phyloP scores from a whole-genome alignment of 2,329 filamentous ascomycete species.

The Metarhizium rileyi region DNA sequence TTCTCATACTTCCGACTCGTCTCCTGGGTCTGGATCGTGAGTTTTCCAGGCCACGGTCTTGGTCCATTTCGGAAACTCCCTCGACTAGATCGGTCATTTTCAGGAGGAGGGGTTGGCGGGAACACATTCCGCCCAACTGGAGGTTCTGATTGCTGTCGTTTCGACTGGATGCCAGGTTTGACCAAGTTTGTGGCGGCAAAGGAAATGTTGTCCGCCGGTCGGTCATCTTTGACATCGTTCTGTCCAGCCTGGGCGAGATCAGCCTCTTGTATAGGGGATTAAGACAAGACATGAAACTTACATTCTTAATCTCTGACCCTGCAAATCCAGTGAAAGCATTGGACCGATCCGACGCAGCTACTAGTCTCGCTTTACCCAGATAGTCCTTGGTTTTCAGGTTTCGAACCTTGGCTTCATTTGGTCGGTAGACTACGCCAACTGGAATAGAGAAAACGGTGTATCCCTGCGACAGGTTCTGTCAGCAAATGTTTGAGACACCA shows the following conservation, averaged over 20 bases:
- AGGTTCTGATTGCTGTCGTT: constrained; percentile 78
- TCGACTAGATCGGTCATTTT: constrained; percentile 61
- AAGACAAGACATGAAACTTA: constrained; percentile 24
- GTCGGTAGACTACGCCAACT: constrained; percentile 87
- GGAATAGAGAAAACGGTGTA: constrained; percentile 99
- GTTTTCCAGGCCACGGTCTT: constrained; percentile 51
- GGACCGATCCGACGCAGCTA: constrained; percentile 73
- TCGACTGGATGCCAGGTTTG: constrained; percentile 70
- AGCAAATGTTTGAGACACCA: not conserved
- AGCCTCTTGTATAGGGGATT: constrained; percentile 8
- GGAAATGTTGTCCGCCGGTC: constrained; percentile 74
- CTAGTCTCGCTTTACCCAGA: constrained; percentile 85
- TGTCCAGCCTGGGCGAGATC: constrained; percentile 35
- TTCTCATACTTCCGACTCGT: constrained; percentile 46
- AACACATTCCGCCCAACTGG: constrained; percentile 73
- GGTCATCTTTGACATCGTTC: constrained; percentile 59
- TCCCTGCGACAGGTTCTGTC: constrained; percentile 45
- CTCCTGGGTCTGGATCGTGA: constrained; percentile 50
- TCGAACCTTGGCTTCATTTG: constrained; percentile 95
- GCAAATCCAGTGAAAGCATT: constrained; percentile 78
- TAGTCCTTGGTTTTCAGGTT: constrained; percentile 98
- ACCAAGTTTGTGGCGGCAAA: constrained; percentile 91
- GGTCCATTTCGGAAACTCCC: constrained; percentile 51
- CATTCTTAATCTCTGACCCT: constrained; percentile 69
- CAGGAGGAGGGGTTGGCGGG: constrained; percentile 95